Percentiles rank a stretch among this genome's conserved stretches.
These are phyloP conservation scores for Trypanosoma boissoni DNA, from an alignment of 208 protist species.

Conservation along the genomic window DNA sequence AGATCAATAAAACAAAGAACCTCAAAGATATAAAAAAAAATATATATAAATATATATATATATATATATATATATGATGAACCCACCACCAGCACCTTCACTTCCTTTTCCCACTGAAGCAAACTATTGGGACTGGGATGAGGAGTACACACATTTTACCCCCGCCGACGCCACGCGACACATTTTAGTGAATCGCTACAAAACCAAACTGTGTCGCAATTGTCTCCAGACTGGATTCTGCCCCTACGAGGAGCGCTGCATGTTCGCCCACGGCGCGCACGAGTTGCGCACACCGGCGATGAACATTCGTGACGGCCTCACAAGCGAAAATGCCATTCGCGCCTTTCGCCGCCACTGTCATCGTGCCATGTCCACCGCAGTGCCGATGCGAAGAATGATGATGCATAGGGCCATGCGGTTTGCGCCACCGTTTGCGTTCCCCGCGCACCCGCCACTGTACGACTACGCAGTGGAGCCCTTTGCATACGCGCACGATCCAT, in stretches of 20 bases:
- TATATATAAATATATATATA: too few relatives aligned
- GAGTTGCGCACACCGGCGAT: constrained; percentile 63
- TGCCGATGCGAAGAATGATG: neutral
- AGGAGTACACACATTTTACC: too few relatives aligned
- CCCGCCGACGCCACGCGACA: constrained; percentile 12
- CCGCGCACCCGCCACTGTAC: too few relatives aligned
- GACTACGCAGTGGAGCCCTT: neutral
- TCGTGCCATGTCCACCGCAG: constrained; percentile 10
- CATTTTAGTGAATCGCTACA: constrained; percentile 40
- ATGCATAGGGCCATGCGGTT: too few relatives aligned
- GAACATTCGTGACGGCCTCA: constrained; percentile 66
- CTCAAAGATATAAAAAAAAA: too few relatives aligned
- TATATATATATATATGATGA: too few relatives aligned
- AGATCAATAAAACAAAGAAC: too few relatives aligned
- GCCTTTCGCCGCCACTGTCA: constrained; percentile 30
- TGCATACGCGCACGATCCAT: constrained; percentile 42
- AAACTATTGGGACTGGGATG: too few relatives aligned
- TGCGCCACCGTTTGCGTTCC: neutral
- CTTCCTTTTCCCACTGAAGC: neutral
- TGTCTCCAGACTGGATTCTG: constrained; percentile 47
- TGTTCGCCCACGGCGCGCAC: constrained; percentile 74
- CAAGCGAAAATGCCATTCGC: constrained; percentile 63
- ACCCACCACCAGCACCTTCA: too few relatives aligned
- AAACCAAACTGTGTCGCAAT: constrained; percentile 77
- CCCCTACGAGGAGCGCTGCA: constrained; percentile 66